Percentiles rank a stretch among this genome's conserved stretches.
Conservation (phyloP, 2,329 filamentous ascomycete species). For the Botryotinia convoluta region DNA sequence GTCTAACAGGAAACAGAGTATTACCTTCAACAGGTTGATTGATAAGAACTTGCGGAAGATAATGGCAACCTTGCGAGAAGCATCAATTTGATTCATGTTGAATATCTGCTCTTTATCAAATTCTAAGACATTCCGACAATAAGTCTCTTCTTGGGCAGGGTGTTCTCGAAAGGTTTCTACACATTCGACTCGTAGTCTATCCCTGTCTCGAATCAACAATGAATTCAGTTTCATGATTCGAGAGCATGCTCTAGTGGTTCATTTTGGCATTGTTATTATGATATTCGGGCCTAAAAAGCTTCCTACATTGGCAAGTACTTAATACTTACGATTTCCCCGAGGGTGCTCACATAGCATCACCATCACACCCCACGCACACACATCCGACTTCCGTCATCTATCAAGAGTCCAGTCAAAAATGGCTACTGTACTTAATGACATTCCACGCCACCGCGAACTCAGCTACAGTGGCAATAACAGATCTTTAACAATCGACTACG, state of each 20-base stretch:
- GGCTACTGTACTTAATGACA: background rate
- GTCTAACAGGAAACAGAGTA: rapidly evolving
- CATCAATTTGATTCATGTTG: background rate
- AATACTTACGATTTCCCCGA: background rate
- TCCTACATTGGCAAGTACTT: background rate
- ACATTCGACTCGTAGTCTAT: background rate
- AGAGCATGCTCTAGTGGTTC: background rate
- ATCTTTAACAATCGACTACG: background rate
- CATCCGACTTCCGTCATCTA: background rate
- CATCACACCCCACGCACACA: background rate
- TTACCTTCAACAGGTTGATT: background rate
- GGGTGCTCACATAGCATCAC: background rate
- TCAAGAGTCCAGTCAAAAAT: background rate
- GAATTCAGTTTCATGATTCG: background rate
- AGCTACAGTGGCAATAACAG: background rate
- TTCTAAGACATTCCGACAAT: background rate
- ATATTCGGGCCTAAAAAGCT: background rate
- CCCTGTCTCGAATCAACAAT: background rate
- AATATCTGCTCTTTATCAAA: background rate
- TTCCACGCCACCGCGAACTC: background rate
- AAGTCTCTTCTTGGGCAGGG: background rate
- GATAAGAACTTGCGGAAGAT: rapidly evolving
- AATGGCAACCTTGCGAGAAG: background rate
- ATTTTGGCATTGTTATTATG: background rate
- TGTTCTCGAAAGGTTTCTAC: background rate